Evolutionary conservation across 345 rosid species (phyloP).

Genomic region (Limnanthes douglasii): DNA sequence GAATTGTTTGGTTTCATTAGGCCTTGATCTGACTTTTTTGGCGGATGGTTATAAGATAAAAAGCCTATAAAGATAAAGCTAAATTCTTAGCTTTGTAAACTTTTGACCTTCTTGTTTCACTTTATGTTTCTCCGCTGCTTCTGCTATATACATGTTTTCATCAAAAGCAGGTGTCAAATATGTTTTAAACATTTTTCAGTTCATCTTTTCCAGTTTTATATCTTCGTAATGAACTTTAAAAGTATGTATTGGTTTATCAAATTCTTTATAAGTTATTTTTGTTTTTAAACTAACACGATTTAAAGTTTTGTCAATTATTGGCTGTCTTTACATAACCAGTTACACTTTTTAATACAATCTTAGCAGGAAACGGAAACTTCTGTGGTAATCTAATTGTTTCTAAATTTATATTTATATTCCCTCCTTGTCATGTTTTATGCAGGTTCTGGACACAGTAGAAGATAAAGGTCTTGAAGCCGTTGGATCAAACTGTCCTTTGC

Average conservation of each 20-base stretch:
- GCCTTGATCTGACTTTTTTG: neutral
- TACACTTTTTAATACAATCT: neutral
- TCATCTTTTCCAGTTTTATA: too few relatives aligned
- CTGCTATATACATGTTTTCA: neutral
- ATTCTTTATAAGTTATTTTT: too few relatives aligned
- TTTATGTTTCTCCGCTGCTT: neutral
- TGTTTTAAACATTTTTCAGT: too few relatives aligned
- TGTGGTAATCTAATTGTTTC: neutral
- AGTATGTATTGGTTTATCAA: too few relatives aligned
- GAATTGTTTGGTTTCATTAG: too few relatives aligned
- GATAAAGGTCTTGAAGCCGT: conserved; percentile 54
- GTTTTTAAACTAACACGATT: too few relatives aligned
- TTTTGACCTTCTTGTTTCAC: too few relatives aligned
- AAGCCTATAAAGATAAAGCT: neutral
- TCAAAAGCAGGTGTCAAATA: too few relatives aligned
- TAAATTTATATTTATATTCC: neutral
- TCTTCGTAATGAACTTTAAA: too few relatives aligned
- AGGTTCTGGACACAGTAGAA: conserved; percentile 58
- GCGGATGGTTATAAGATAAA: neutral
- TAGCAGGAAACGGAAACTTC: neutral
- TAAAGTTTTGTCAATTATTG: too few relatives aligned
- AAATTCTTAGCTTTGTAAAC: too few relatives aligned
- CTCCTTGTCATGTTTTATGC: too few relatives aligned
- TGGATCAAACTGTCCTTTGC: conserved; percentile 34
- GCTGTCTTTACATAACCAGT: neutral